Evolutionary conservation across 1,139 yeast species (phyloP).

Genomic region (Zhuliangozyma parablackwelliae): DNA sequence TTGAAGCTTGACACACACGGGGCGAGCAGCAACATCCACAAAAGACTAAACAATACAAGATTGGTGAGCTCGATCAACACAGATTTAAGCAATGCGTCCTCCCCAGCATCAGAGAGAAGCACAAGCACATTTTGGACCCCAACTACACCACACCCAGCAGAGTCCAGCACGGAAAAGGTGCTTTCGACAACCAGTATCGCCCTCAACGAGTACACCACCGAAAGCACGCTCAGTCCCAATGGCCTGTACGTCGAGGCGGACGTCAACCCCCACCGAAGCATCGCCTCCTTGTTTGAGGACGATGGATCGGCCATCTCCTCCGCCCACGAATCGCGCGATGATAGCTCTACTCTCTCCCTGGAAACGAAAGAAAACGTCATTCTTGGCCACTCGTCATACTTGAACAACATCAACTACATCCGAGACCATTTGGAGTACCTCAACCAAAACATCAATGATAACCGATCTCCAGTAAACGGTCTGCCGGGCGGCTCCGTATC

Average conservation of each 20-base stretch:
- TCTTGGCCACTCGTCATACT: slow-evolving; percentile 16
- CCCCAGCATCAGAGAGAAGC: no score
- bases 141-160: no score
- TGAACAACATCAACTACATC: slow-evolving; percentile 23
- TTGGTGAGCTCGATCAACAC: no score
- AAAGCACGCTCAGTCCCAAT: slow-evolving; percentile 5
- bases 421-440: slow-evolving; percentile 20
- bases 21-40: no score
- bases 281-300: slow-evolving; percentile 8
- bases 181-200: not conserved
- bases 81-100: no score
- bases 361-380: slow-evolving; percentile 10
- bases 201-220: slow-evolving; percentile 5
- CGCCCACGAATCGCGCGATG: not conserved
- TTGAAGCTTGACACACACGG: no score
- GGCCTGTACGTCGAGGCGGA: not conserved
- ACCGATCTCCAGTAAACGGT: slow-evolving; percentile 2
- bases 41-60: no score
- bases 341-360: slow-evolving; percentile 4
- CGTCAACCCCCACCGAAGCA: slow-evolving; percentile 7
- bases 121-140: no score
- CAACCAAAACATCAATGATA: slow-evolving; percentile 12
- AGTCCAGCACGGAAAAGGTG: no score
- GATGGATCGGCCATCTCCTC: slow-evolving; percentile 4
- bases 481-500: slow-evolving; percentile 7